Base-by-base conservation (phyloP, 768 basidiomycete genomes). In the Rhizopogon rudus region DNA sequence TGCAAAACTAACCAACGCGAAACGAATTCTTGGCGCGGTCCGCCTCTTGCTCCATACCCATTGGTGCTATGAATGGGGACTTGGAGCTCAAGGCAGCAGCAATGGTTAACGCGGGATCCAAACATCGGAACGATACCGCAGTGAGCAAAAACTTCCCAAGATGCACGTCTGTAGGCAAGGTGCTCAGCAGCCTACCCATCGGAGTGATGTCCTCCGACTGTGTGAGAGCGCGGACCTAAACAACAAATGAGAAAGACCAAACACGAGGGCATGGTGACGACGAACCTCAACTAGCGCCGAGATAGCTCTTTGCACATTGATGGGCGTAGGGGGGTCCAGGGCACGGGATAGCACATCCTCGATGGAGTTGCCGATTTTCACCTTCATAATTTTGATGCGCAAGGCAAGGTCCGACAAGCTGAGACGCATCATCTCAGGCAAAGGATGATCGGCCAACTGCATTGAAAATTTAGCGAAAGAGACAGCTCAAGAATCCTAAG, bases 61-160 rank as follows among this genome's bases (percentile, higher is more conserved):
- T 82, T 0, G 96, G 95, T 3, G 88, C 81, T 20, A 98, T 69
- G 67, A 98, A 99, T 0, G 95, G 96, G 1, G 91, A 92, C 68
- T 98, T 98, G 1, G 91, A 87, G 65, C 91, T 95, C 41, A 98
- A 74, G 1, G 91, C 83, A 6, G 96, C 96, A 14, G 93, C 93
- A 56, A 99, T 94, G 5, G 96, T 97, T 48, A 99, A 77, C n/a
- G 93, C 96, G 1, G 95, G 92, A 70, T 98, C 96, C 58, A 98
- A 73, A 67, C 96, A 98, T 44, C 84, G 82, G 68, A 98, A 91
- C 40, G 93, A 67, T 2, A 87, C 85, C 5, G 94, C 88, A 25
- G 86, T 82, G 41, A 98, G 76, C 14, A 98, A 76, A 66, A 98
- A 90, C 74, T 98, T 97, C 40, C 94, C 95, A 3, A 97, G 81